Conservation (phyloP, 805 yeast genomes). For the Spathaspora boniae region DNA sequence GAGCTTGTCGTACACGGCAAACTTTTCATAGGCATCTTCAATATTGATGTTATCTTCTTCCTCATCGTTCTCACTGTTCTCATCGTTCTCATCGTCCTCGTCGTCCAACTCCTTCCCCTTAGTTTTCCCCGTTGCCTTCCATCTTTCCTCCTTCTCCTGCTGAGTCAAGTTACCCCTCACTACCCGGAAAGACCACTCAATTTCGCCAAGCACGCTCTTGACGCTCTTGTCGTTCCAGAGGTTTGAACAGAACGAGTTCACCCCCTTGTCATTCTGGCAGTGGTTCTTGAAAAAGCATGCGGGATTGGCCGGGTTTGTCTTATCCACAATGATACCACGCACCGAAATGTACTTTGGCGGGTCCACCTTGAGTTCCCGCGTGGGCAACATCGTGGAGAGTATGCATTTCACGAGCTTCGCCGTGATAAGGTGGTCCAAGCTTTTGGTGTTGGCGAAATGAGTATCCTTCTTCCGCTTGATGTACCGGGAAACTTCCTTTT, state of each 20-base stretch:
- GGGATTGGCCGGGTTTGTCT: constrained; percentile 39
- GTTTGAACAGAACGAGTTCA: constrained; percentile 47
- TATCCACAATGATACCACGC: constrained; percentile 22
- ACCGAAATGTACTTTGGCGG: constrained; percentile 36
- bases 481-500: constrained; percentile 30
- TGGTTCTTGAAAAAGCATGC: constrained; percentile 40
- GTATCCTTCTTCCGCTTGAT: constrained; percentile 12
- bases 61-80: constrained; percentile 21
- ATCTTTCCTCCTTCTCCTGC: constrained; percentile 31
- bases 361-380: constrained; percentile 23
- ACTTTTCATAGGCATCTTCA: constrained; percentile 28
- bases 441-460: constrained; percentile 16
- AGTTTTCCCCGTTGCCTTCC: constrained; percentile 18
- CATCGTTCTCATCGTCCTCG: constrained; percentile 19
- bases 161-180: constrained; percentile 44
- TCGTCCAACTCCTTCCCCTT: constrained; percentile 11
- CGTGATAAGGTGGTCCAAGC: constrained; percentile 22
- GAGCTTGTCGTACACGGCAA: constrained; percentile 34
- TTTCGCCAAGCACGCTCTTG: constrained; percentile 30
- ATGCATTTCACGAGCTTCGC: constrained; percentile 32
- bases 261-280: constrained; percentile 34
- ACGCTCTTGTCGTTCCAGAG: constrained; percentile 43
- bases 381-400: constrained; percentile 22
- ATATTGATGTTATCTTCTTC: constrained; percentile 18
- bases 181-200: constrained; percentile 44